These are phyloP conservation scores for Ceriops zippeliana DNA, from an alignment of 345 rosid species.

Conservation along the genomic window DNA sequence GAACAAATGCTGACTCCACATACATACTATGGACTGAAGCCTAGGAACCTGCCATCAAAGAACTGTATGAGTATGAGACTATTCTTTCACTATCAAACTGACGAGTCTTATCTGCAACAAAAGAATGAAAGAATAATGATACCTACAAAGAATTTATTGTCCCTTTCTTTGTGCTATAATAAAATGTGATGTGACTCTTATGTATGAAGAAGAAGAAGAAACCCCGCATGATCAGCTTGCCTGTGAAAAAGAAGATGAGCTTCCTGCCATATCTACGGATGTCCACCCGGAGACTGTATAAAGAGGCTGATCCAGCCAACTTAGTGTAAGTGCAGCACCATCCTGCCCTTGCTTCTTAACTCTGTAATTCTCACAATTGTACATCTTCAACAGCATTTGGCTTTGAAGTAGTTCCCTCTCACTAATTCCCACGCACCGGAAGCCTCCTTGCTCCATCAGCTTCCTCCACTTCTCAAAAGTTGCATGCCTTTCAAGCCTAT, in stretches of 20 bases:
- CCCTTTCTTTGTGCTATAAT: conserved; percentile 32
- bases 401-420: conserved; percentile 84
- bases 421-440: conserved; percentile 44
- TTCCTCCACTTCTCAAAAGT: conserved; percentile 59
- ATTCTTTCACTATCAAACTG: conserved; percentile 12
- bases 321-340: conserved; percentile 53
- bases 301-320: conserved; percentile 81
- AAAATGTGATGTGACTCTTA: conserved; percentile 14
- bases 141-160: conserved; percentile 53
- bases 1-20: conserved; percentile 22
- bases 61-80: conserved; percentile 28
- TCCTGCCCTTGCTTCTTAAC: conserved; percentile 45
- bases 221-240: conserved; percentile 38
- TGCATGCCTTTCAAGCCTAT: conserved; percentile 77
- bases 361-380: conserved; percentile 39
- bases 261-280: conserved; percentile 51
- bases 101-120: conserved; percentile 43
- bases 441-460: conserved; percentile 79
- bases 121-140: conserved; percentile 57
- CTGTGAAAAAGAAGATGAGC: conserved; percentile 62
- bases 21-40: conserved; percentile 11
- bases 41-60: conserved; percentile 18
- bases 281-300: conserved; percentile 88
- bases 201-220: conserved; percentile 31
- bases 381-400: conserved; percentile 87